These are phyloP conservation scores for Ochetophila trinervis DNA, from an alignment of 306 rosid species.

Conservation along the genomic window DNA sequence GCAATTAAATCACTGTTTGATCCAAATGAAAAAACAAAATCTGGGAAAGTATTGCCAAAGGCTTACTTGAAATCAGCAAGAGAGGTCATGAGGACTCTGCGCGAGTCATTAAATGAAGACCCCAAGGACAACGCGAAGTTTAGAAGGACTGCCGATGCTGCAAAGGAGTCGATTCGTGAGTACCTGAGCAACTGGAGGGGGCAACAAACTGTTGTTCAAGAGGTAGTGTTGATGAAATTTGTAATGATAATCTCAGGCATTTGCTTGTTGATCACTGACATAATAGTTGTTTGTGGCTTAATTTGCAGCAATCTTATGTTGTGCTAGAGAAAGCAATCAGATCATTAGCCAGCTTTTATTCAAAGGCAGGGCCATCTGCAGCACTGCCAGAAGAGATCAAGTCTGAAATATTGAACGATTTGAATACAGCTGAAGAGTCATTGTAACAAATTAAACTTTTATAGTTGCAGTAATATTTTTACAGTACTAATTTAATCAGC, in stretches of 20 bases:
- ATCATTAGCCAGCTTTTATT: slow-evolving; percentile 77
- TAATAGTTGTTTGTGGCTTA: neutral
- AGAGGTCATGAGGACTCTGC: slow-evolving; percentile 77
- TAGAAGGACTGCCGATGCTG: slow-evolving; percentile 88
- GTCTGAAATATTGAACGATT: slow-evolving; percentile 64
- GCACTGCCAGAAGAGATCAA: slow-evolving; percentile 61
- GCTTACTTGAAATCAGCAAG: slow-evolving; percentile 79
- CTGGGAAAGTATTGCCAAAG: slow-evolving; percentile 80
- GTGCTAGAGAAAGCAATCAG: slow-evolving; percentile 76
- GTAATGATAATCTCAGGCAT: neutral
- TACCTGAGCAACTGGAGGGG: slow-evolving; percentile 85
- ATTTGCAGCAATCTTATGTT: slow-evolving; percentile 71
- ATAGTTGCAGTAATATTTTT: neutral
- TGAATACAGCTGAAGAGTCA: slow-evolving; percentile 60
- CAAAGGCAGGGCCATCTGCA: slow-evolving; percentile 89
- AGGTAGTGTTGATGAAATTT: slow-evolving; percentile 39
- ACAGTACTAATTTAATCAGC: neutral
- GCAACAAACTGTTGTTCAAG: slow-evolving; percentile 49
- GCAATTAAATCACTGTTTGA: slow-evolving; percentile 63
- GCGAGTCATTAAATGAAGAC: slow-evolving; percentile 69
- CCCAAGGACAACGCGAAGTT: slow-evolving; percentile 62
- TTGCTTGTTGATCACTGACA: neutral
- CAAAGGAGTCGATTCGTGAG: slow-evolving; percentile 84
- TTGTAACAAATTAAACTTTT: slow-evolving; percentile 27
- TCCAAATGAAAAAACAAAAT: slow-evolving; percentile 63